These are phyloP conservation scores for Hansenula anomala DNA, from an alignment of 1,139 yeast genomes.

Conservation along the genomic window DNA sequence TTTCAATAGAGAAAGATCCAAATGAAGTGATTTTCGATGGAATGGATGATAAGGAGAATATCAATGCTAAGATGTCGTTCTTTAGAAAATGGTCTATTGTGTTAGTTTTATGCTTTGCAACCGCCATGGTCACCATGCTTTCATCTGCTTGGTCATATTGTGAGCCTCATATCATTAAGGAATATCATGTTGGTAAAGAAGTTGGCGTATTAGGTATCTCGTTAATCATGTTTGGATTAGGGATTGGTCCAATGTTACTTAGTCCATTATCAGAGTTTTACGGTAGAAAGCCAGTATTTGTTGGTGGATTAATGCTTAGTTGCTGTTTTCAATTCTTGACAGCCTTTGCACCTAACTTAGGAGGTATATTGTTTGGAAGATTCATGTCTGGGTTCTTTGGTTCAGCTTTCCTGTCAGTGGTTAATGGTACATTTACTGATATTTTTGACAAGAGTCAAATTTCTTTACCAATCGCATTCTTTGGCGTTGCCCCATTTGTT, in stretches of 20 bases:
- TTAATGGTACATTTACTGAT: conserved; percentile 74
- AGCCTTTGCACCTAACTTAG: conserved; percentile 61
- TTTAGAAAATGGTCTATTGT: conserved; percentile 49
- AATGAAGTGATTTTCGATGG: conserved; percentile 23
- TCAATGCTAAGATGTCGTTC: conserved; percentile 32
- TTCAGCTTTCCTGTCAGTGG: conserved; percentile 66
- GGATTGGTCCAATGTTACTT: conserved; percentile 70
- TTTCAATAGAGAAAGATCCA: neutral
- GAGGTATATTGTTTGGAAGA: conserved; percentile 58
- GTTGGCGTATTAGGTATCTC: conserved; percentile 61
- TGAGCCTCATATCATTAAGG: conserved; percentile 39
- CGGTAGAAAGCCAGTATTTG: conserved; percentile 68
- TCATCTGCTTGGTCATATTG: conserved; percentile 57
- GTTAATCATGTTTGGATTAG: conserved; percentile 59
- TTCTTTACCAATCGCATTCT: conserved; percentile 67
- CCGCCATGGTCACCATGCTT: conserved; percentile 40
- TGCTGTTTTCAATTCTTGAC: conserved; percentile 60
- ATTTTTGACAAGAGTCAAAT: conserved; percentile 51
- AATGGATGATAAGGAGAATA: conserved; percentile 51
- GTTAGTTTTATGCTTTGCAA: conserved; percentile 42
- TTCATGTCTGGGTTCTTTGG: conserved; percentile 67
- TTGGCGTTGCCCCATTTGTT: conserved; percentile 69
- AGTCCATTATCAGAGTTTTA: conserved; percentile 77
- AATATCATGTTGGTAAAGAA: conserved; percentile 49
- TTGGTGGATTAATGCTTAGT: conserved; percentile 52